These are phyloP conservation scores for Colletotrichum musae DNA, from an alignment of 2,329 filamentous ascomycete species.

Conservation along the genomic window DNA sequence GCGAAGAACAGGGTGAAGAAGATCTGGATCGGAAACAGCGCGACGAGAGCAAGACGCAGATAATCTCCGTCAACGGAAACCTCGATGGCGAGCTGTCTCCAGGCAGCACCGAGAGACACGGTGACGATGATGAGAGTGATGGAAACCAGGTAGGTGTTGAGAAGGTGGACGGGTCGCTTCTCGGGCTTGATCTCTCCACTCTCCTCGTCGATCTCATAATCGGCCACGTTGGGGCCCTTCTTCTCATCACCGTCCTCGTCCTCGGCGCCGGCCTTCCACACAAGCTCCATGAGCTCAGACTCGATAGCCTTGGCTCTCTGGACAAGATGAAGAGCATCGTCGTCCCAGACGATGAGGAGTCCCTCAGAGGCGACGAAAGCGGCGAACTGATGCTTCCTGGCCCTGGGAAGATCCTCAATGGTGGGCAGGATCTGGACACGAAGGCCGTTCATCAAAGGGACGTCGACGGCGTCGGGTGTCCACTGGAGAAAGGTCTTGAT, in stretches of 20 bases:
- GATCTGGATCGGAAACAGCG: slow-evolving; percentile 78
- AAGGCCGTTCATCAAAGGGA: slow-evolving; percentile 83
- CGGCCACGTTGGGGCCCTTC: slow-evolving; percentile 59
- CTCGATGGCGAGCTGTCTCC: slow-evolving; percentile 78
- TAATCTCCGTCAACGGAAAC: slow-evolving; percentile 75
- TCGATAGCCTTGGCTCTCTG: slow-evolving; percentile 80
- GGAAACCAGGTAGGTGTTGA: slow-evolving; percentile 78
- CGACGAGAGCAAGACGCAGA: slow-evolving; percentile 74
- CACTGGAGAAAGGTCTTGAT: slow-evolving; percentile 84
- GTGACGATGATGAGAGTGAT: slow-evolving; percentile 77
- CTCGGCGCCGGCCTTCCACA: slow-evolving; percentile 75
- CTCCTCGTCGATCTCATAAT: slow-evolving; percentile 78
- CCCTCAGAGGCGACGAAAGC: slow-evolving; percentile 82
- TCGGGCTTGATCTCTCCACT: slow-evolving; percentile 77
- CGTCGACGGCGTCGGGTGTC: slow-evolving; percentile 80
- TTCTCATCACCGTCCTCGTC: slow-evolving; percentile 68
- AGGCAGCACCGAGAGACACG: slow-evolving; percentile 77
- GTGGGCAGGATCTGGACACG: slow-evolving; percentile 82
- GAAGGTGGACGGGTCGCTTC: slow-evolving; percentile 75
- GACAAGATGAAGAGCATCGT: slow-evolving; percentile 80
- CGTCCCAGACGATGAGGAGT: slow-evolving; percentile 85
- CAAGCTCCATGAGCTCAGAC: slow-evolving; percentile 81
- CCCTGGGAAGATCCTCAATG: slow-evolving; percentile 77
- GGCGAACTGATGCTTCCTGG: slow-evolving; percentile 84
- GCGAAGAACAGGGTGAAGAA: slow-evolving; percentile 89